These are phyloP conservation scores for Scytalidium sp. DNA, from an alignment of 2,329 filamentous ascomycete species.

Conservation along the genomic window DNA sequence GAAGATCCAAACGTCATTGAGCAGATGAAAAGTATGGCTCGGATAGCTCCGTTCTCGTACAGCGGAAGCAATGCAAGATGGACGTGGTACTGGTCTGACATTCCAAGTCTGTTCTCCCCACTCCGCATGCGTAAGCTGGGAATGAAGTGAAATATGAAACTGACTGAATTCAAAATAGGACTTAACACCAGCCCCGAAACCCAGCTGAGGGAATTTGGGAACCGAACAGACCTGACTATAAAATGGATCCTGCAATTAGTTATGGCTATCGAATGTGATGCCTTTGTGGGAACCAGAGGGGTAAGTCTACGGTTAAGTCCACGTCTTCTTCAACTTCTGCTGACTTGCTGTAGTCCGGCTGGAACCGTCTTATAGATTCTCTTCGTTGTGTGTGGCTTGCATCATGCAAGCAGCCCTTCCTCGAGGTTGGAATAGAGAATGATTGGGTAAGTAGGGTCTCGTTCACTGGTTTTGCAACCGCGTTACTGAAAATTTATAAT, in stretches of 20 bases:
- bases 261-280: conserved; percentile 21
- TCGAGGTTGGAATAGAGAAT: conserved; percentile 17
- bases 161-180: neutral
- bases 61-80: neutral
- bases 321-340: no score
- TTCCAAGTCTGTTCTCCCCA: neutral
- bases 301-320: no score
- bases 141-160: neutral
- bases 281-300: conserved; percentile 17
- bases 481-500: neutral
- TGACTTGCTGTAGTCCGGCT: conserved; percentile 21
- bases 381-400: conserved; percentile 20
- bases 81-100: neutral
- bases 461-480: neutral
- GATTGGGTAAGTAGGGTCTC: conserved; percentile 15
- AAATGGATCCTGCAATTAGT: conserved; percentile 22
- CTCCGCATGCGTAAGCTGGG: no score
- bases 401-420: conserved; percentile 17
- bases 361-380: conserved; percentile 21
- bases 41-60: neutral
- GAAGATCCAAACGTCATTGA: neutral
- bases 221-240: conserved; percentile 23
- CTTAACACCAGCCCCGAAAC: neutral
- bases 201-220: conserved; percentile 8
- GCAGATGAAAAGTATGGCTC: neutral